These are phyloP conservation scores for Trichoderma arundinaceum DNA, from an alignment of 2,329 filamentous ascomycete species.

Conservation along the genomic window DNA sequence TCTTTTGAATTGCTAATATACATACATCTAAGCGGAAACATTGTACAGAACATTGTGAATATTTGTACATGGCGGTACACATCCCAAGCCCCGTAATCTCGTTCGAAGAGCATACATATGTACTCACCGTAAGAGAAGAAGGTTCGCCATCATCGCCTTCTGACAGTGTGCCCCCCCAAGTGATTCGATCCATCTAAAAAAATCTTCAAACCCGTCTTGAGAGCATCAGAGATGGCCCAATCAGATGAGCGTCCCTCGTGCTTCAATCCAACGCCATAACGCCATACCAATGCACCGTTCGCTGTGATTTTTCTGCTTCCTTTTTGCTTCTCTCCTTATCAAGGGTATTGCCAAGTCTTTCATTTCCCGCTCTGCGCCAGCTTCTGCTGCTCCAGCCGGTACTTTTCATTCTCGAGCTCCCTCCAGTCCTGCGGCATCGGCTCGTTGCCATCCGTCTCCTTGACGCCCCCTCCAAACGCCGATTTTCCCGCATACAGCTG, in stretches of 20 bases:
- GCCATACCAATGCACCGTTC: no score
- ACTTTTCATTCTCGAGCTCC: slow-evolving; percentile 68
- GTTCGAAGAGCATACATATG: neutral
- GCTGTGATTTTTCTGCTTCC: no score
- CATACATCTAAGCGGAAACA: neutral
- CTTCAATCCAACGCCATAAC: slow-evolving; percentile 11
- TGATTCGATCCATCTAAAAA: neutral
- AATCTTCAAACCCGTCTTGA: neutral
- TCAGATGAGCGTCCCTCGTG: no score
- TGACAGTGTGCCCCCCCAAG: neutral
- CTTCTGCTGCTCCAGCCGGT: slow-evolving; percentile 46
- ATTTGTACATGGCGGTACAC: no score
- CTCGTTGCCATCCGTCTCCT: slow-evolving; percentile 71
- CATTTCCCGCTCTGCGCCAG: slow-evolving; percentile 31
- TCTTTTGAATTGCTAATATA: neutral
- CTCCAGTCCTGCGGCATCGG: slow-evolving; percentile 65
- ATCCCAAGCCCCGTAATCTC: no score
- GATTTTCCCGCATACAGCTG: slow-evolving; percentile 81
- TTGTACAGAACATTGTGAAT: no score
- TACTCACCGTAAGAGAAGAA: neutral
- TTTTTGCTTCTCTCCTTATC: neutral
- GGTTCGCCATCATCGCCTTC: neutral
- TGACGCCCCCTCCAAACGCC: slow-evolving; percentile 68
- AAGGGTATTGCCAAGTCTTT: neutral
- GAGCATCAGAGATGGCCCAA: neutral